These are phyloP conservation scores for Rhipidocladum racemiflorum DNA, from an alignment of 176 grass and related monocot genomes.

Conservation along the genomic window DNA sequence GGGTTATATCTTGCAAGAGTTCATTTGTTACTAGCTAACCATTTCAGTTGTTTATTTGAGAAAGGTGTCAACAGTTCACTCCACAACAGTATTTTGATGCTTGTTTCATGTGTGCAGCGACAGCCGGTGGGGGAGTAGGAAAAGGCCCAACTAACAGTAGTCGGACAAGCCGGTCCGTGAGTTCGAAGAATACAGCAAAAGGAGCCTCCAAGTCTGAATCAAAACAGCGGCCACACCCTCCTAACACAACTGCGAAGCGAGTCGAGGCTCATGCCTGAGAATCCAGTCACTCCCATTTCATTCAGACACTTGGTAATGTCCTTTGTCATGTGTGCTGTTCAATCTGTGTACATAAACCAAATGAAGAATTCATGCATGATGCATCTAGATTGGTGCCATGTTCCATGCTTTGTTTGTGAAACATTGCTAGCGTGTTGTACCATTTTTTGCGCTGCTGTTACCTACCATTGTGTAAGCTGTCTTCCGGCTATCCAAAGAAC, in stretches of 20 bases:
- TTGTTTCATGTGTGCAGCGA: constrained; percentile 6
- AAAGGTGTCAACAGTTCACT: not conserved
- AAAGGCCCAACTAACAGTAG: not conserved
- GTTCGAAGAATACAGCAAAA: constrained; percentile 9
- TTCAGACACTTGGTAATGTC: not conserved
- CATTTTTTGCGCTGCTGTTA: not conserved
- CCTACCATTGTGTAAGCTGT: not conserved
- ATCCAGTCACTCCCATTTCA: not conserved
- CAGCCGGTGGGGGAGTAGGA: not conserved
- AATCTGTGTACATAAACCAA: constrained; percentile 28
- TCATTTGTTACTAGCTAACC: not conserved
- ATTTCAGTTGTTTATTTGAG: constrained; percentile 4
- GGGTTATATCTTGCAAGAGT: not conserved
- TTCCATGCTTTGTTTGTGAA: not conserved
- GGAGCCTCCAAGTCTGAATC: constrained; percentile 28
- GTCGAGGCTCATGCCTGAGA: constrained; percentile 34
- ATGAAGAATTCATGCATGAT: not conserved
- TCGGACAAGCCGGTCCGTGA: not conserved
- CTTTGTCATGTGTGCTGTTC: constrained; percentile 8
- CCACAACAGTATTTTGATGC: not conserved
- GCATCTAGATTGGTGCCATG: constrained; percentile 10
- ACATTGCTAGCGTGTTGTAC: not conserved
- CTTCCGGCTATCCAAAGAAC: not conserved
- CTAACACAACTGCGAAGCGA: not conserved
- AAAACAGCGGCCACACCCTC: constrained; percentile 8